phyloP scores from a whole-genome alignment of 2,329 filamentous ascomycete species.

The Venturia oleaginea region DNA sequence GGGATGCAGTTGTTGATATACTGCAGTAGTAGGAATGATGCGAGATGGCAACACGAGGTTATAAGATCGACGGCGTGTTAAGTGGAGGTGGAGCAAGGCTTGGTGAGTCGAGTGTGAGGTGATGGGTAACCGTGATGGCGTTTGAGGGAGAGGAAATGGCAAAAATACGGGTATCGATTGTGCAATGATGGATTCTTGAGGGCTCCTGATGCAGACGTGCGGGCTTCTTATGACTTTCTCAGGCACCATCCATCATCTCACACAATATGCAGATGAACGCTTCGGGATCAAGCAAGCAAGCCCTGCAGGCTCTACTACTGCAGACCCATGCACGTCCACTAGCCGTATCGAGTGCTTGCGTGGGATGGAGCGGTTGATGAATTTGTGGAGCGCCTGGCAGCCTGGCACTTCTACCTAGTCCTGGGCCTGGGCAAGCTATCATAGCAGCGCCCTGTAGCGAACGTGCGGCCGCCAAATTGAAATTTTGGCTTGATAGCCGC shows the following conservation, averaged over 20 bases:
- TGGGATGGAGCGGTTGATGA: background rate
- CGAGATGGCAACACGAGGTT: background rate
- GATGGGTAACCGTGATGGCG: background rate
- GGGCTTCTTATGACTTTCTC: slow-evolving; percentile 5
- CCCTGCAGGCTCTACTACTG: slow-evolving; percentile 1
- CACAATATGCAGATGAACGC: slow-evolving; percentile 1
- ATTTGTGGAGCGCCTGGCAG: background rate
- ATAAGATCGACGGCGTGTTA: background rate
- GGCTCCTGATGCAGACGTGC: background rate
- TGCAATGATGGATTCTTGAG: background rate
- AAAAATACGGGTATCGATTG: background rate
- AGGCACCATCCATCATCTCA: slow-evolving; percentile 7
- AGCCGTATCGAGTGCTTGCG: background rate
- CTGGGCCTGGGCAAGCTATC: background rate
- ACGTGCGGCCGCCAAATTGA: background rate
- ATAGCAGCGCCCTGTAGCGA: background rate
- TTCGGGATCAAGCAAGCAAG: slow-evolving; percentile 3
- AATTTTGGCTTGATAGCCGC: background rate
- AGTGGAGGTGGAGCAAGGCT: background rate
- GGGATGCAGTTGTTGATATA: background rate
- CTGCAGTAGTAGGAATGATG: background rate
- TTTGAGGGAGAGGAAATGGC: background rate
- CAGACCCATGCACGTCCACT: background rate
- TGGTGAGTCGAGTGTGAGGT: slow-evolving; percentile 4
- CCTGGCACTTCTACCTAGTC: no score